phyloP scores from a whole-genome alignment of 1,139 yeast species.

The Hansenula lynferdii region DNA sequence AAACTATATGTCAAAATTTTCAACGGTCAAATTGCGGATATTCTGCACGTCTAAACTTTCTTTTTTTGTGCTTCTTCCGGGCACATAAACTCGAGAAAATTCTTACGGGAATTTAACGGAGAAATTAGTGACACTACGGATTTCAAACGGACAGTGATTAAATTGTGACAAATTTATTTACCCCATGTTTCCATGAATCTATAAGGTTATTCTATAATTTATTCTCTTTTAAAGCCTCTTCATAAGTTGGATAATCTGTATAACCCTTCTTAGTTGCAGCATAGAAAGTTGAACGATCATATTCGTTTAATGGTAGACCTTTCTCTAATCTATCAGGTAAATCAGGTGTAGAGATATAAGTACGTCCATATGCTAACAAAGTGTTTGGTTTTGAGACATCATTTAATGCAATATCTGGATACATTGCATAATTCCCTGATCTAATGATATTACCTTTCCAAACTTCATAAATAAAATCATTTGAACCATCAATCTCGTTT shows the following conservation, averaged over 20 bases:
- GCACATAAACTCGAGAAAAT: no score
- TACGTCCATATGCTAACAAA: conserved; percentile 41
- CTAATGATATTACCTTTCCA: conserved; percentile 39
- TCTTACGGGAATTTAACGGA: no score
- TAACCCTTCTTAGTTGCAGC: conserved; percentile 25
- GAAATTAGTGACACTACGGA: no score
- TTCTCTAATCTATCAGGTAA: conserved; percentile 39
- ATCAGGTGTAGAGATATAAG: conserved; percentile 49
- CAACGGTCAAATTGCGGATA: no score
- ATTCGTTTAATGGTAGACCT: conserved; percentile 35
- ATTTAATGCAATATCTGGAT: conserved; percentile 19
- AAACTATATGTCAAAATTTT: no score
- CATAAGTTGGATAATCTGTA: conserved; percentile 27
- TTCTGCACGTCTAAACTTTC: no score
- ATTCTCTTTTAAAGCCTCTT: no score
- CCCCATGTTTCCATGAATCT: no score
- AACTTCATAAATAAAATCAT: conserved; percentile 18
- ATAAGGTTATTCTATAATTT: no score
- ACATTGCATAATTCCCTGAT: conserved; percentile 39
- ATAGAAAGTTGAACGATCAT: conserved; percentile 36
- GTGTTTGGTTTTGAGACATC: conserved; percentile 34
- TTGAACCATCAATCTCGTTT: conserved; percentile 5
- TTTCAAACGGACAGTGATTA: no score
- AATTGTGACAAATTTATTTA: no score
- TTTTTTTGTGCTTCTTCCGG: no score